These are phyloP conservation scores for Sungouiozyma intestinalis DNA, from an alignment of 805 yeast species.

Conservation along the genomic window DNA sequence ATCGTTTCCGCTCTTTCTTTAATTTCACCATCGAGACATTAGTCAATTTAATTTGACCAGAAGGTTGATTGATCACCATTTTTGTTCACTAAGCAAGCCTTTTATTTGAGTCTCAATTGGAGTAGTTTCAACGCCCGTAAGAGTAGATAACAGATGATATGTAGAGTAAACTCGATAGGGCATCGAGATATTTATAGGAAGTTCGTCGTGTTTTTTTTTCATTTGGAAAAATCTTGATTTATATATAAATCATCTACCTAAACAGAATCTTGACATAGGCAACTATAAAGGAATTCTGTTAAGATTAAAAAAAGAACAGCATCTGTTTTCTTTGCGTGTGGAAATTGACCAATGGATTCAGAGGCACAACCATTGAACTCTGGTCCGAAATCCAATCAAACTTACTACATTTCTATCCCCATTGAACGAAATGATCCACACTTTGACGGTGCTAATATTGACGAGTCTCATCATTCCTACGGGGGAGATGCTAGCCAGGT, in stretches of 20 bases:
- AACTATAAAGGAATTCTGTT: too few relatives aligned
- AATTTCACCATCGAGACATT: slow-evolving; percentile 88
- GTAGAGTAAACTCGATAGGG: neutral
- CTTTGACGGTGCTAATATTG: slow-evolving; percentile 1
- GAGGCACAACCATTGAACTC: slow-evolving; percentile 4
- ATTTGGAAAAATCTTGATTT: too few relatives aligned
- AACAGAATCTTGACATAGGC: too few relatives aligned
- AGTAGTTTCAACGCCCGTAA: too few relatives aligned
- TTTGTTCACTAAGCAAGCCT: too few relatives aligned
- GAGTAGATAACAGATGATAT: too few relatives aligned
- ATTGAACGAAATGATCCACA: slow-evolving; percentile 10
- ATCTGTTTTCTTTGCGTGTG: too few relatives aligned
- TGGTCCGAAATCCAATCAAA: slow-evolving; percentile 8
- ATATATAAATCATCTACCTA: too few relatives aligned
- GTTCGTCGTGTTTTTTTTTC: neutral
- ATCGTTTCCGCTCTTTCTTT: slow-evolving; percentile 83
- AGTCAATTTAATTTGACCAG: slow-evolving; percentile 78
- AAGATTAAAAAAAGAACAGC: too few relatives aligned
- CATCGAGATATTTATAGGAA: neutral
- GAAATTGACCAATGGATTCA: slow-evolving; percentile 1
- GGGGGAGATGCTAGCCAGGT: neutral
- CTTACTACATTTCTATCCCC: slow-evolving; percentile 27
- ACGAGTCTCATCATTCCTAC: neutral
- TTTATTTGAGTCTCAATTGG: too few relatives aligned
- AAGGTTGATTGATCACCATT: slow-evolving; percentile 75